phyloP scores from a whole-genome alignment of 257 asterid species.

The Rehmannia glutinosa region DNA sequence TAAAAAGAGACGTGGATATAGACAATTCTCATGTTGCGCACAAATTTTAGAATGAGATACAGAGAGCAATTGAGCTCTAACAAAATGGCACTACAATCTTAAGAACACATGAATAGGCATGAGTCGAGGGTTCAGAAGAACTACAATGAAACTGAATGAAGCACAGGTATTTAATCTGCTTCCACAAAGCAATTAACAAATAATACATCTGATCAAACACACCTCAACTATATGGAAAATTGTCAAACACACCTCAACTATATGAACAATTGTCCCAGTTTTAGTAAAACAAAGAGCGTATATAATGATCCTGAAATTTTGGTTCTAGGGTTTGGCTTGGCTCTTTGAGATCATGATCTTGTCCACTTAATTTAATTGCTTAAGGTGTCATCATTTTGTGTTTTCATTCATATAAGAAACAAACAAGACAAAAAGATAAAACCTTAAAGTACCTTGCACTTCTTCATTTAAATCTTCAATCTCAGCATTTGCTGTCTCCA shows the following conservation, averaged over 20 bases:
- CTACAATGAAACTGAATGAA: conserved; percentile 11
- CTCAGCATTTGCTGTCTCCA: conserved; percentile 56
- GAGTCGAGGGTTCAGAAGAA: conserved; percentile 9
- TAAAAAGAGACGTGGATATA: conserved; percentile 1
- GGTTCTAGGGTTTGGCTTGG: conserved; percentile 3
- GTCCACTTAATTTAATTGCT: conserved; percentile 10
- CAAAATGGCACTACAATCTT: neutral
- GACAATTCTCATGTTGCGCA: conserved; percentile 3
- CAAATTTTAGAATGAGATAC: neutral
- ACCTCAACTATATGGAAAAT: neutral
- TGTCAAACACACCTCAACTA: neutral
- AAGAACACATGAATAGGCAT: conserved; percentile 9
- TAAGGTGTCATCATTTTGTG: neutral
- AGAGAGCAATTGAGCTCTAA: neutral
- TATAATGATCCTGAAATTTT: neutral
- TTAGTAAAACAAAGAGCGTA: neutral
- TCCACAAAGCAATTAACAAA: neutral
- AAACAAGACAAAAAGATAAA: neutral
- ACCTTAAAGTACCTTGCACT: conserved; percentile 50
- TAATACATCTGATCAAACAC: neutral
- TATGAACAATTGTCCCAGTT: neutral
- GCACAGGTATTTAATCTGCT: conserved; percentile 5
- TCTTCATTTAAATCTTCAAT: conserved; percentile 56
- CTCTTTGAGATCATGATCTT: neutral
- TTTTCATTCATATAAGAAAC: neutral